Percentiles rank a stretch among this genome's conserved stretches.
These are phyloP conservation scores for Cyberlindnera mississippiensis DNA, from an alignment of 805 yeast genomes.

Conservation along the genomic window DNA sequence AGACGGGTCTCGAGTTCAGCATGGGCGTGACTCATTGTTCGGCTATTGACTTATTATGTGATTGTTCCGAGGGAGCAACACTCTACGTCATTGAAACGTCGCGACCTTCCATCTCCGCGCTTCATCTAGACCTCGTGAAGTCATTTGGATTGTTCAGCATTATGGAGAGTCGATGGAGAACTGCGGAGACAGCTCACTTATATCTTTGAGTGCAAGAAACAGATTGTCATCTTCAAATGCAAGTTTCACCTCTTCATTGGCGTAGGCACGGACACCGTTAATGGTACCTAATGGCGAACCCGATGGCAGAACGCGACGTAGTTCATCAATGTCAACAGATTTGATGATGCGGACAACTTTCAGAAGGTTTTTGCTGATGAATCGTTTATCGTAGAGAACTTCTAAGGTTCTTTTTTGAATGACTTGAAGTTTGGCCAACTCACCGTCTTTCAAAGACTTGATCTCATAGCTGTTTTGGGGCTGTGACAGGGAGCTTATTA, in stretches of 20 bases:
- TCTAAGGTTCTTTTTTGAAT: constrained; percentile 8
- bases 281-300: too few species aligned
- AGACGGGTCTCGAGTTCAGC: too few species aligned
- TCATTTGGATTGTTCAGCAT: neutral
- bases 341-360: constrained; percentile 6
- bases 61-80: too few species aligned
- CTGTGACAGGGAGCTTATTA: constrained; percentile 9
- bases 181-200: constrained; percentile 7
- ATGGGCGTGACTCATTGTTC: too few species aligned
- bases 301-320: neutral
- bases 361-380: constrained; percentile 1
- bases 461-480: constrained; percentile 4
- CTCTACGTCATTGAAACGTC: too few species aligned
- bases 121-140: too few species aligned
- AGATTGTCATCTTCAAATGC: constrained; percentile 10
- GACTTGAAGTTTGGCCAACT: constrained; percentile 5
- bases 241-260: constrained; percentile 9
- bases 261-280: constrained; percentile 1
- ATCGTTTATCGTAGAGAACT: constrained; percentile 8
- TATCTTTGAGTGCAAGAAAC: constrained; percentile 8
- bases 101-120: too few species aligned
- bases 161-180: neutral
- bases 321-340: constrained; percentile 3
- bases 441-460: constrained; percentile 4
- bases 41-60: too few species aligned